Conservation (phyloP, 768 basidiomycete genomes). For the Paxillus ammoniavirescens region DNA sequence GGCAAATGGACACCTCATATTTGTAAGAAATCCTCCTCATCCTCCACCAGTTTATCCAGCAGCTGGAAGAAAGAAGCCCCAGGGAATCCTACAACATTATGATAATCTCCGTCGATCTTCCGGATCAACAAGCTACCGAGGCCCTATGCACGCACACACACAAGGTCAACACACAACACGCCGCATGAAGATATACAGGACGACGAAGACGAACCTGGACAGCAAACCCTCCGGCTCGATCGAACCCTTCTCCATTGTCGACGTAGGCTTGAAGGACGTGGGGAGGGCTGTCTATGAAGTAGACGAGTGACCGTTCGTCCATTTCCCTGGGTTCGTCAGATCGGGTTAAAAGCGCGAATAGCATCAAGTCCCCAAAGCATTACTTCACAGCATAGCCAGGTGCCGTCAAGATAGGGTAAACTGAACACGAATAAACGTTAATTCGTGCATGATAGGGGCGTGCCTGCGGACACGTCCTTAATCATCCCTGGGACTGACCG, state of each 20-base stretch:
- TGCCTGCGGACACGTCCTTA: no score
- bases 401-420: conserved; percentile 70
- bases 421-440: conserved; percentile 32
- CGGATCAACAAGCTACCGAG: conserved; percentile 78
- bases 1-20: conserved; percentile 4
- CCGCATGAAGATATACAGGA: neutral
- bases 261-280: conserved; percentile 75
- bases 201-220: conserved; percentile 61
- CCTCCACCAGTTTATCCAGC: conserved; percentile 65
- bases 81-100: conserved; percentile 93
- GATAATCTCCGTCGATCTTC: conserved; percentile 86
- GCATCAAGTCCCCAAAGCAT: conserved; percentile 3
- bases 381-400: conserved; percentile 77
- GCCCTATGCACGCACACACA: conserved; percentile 45
- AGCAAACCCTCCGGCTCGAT: conserved; percentile 93
- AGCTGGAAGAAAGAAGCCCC: conserved; percentile 81
- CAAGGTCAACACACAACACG: neutral
- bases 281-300: conserved; percentile 64
- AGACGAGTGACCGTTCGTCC: conserved; percentile 78
- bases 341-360: neutral
- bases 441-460: neutral
- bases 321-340: conserved; percentile 53
- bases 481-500: conserved; percentile 44
- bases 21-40: conserved; percentile 70
- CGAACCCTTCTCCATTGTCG: conserved; percentile 79